Evolutionary conservation across 371 early-diverging fungal species (phyloP).

Genomic region (Circinella umbellata): DNA sequence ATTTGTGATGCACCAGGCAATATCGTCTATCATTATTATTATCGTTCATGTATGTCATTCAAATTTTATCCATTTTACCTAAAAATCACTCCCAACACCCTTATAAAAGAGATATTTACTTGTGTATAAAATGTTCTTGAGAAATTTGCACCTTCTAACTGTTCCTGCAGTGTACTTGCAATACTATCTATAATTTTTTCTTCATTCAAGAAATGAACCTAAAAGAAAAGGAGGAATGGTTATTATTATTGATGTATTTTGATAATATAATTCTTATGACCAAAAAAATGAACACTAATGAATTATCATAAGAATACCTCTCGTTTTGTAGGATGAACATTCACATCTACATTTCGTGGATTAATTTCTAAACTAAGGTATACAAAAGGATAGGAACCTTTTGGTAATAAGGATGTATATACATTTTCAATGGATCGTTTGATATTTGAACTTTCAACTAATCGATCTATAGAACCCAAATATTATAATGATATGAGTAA

Average conservation of each 20-base stretch:
- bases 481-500: conserved; percentile 3
- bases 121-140: conserved; percentile 66
- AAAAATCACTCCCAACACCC: too few relatives aligned
- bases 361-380: conserved; percentile 87
- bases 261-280: background rate
- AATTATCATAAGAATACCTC: conserved; percentile 54
- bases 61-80: background rate
- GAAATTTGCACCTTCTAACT: conserved; percentile 50
- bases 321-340: conserved; percentile 97
- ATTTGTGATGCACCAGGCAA: conserved; percentile 35
- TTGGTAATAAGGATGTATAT: conserved; percentile 84
- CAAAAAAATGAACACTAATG: too few relatives aligned
- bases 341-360: conserved; percentile 93
- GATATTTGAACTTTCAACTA: conserved; percentile 83
- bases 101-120: conserved; percentile 19
- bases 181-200: conserved; percentile 78
- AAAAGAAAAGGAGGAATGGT: background rate
- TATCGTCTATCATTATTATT: conserved; percentile 20
- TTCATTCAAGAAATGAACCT: conserved; percentile 91
- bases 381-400: conserved; percentile 89
- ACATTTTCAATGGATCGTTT: conserved; percentile 82
- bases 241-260: background rate
- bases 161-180: conserved; percentile 63
- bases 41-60: too few relatives aligned
- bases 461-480: conserved; percentile 65